Conservation (phyloP, 306 rosid genomes). For the barrel medic (Medicago truncatula) region DNA sequence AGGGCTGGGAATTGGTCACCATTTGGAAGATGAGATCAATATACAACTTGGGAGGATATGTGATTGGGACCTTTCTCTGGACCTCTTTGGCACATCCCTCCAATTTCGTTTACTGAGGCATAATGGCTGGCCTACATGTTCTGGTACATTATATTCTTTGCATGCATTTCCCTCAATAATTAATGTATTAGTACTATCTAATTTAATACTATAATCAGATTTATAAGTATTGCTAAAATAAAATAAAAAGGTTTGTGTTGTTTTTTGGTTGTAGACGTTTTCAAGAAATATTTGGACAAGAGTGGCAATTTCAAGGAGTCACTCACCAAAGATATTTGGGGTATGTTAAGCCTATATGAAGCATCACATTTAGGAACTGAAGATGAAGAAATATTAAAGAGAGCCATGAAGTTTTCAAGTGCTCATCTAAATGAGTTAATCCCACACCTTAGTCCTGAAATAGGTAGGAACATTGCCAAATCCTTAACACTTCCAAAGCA, state of each 20-base stretch:
- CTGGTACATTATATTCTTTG: constrained; percentile 30
- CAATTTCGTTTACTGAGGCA: constrained; percentile 49
- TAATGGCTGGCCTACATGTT: constrained; percentile 17
- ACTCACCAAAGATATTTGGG: constrained; percentile 39
- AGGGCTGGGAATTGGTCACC: constrained; percentile 48
- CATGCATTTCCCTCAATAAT: too few relatives aligned
- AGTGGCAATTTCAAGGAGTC: constrained; percentile 47
- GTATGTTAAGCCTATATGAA: constrained; percentile 48
- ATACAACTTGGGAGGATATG: background rate
- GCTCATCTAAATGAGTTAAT: constrained; percentile 35
- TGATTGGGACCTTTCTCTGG: constrained; percentile 34
- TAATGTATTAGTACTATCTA: too few relatives aligned
- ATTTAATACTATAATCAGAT: too few relatives aligned
- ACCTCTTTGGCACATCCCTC: constrained; percentile 51
- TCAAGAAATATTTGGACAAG: constrained; percentile 44
- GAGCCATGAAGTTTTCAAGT: constrained; percentile 47
- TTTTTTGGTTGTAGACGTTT: constrained; percentile 36
- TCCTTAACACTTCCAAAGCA: constrained; percentile 53
- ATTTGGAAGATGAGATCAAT: constrained; percentile 43
- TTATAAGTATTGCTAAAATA: background rate
- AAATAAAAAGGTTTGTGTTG: background rate
- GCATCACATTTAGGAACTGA: constrained; percentile 48
- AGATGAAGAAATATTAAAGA: constrained; percentile 36
- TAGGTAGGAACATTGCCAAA: background rate
- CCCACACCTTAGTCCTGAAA: constrained; percentile 33